These are phyloP conservation scores for Penicillium sp. DNA, from an alignment of 2,329 filamentous ascomycete species.

Conservation along the genomic window DNA sequence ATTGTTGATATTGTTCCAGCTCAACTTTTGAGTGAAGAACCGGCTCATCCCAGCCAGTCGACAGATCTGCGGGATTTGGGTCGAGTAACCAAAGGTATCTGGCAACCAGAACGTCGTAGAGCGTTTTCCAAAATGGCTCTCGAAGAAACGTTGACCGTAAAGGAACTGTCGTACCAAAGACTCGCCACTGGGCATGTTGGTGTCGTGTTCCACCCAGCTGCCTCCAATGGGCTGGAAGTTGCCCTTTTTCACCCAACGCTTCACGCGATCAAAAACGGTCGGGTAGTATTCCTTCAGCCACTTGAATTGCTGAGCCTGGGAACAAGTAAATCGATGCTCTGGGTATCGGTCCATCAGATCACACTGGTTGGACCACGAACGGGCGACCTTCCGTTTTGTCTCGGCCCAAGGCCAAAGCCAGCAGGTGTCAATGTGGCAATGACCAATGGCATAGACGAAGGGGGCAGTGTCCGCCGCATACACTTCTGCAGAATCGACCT, in stretches of 20 bases:
- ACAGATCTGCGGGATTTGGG: slow-evolving; percentile 88
- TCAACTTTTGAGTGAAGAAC: slow-evolving; percentile 97
- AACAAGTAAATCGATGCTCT: slow-evolving; percentile 86
- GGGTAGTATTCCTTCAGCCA: slow-evolving; percentile 92
- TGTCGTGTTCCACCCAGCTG: slow-evolving; percentile 98
- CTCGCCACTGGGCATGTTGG: slow-evolving; percentile 93
- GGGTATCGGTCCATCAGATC: slow-evolving; percentile 92
- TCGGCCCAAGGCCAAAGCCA: slow-evolving; percentile 99
- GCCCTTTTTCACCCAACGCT: slow-evolving; percentile 81
- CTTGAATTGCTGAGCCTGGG: slow-evolving; percentile 95
- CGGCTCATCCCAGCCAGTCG: slow-evolving; percentile 90
- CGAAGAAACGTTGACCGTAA: slow-evolving; percentile 91
- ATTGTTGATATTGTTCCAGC: slow-evolving; percentile 99
- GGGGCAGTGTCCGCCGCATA: slow-evolving; percentile 70
- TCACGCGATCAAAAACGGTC: slow-evolving; percentile 81
- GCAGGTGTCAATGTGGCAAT: slow-evolving; percentile 97
- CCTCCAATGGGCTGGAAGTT: slow-evolving; percentile 93
- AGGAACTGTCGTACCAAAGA: slow-evolving; percentile 90
- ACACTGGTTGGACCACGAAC: slow-evolving; percentile 96
- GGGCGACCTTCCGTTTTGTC: slow-evolving; percentile 90
- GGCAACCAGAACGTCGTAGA: slow-evolving; percentile 95
- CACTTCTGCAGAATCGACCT: slow-evolving; percentile 75
- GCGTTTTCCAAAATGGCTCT: slow-evolving; percentile 83
- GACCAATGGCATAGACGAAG: slow-evolving; percentile 81
- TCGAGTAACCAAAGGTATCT: slow-evolving; percentile 96